Percentiles rank a stretch among this genome's conserved stretches.
Conservation (phyloP, 805 yeast species). For the Kurtzmaniella fragi region DNA sequence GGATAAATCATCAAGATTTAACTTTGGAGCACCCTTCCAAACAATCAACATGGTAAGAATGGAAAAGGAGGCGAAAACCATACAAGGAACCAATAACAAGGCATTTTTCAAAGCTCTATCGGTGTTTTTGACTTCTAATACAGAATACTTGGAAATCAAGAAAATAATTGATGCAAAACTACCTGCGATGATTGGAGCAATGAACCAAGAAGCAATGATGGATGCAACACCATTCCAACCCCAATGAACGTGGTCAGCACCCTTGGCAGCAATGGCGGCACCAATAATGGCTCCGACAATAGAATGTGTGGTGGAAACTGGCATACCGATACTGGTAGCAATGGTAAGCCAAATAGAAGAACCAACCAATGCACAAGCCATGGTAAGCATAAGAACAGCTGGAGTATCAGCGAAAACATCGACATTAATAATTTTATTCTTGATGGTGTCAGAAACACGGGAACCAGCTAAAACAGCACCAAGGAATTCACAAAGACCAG, state of each 20-base stretch:
- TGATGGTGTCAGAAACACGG: conserved; percentile 69
- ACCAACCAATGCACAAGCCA: conserved; percentile 73
- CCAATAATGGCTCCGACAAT: conserved; percentile 76
- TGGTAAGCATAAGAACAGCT: conserved; percentile 67
- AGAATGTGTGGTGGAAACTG: conserved; percentile 80
- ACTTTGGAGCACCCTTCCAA: conserved; percentile 75
- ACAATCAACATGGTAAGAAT: conserved; percentile 72
- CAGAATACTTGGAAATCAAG: conserved; percentile 52
- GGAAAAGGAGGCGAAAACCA: conserved; percentile 56
- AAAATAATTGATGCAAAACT: conserved; percentile 54
- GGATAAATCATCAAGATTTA: conserved; percentile 50
- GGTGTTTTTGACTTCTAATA: conserved; percentile 52
- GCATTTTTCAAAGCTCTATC: conserved; percentile 47
- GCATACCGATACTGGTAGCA: conserved; percentile 66
- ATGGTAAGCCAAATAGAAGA: conserved; percentile 65
- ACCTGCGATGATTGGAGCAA: conserved; percentile 72
- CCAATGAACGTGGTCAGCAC: conserved; percentile 58
- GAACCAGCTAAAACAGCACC: conserved; percentile 75
- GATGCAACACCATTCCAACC: conserved; percentile 73
- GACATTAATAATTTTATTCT: conserved; percentile 56
- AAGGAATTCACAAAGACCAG: conserved; percentile 65
- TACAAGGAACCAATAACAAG: conserved; percentile 51
- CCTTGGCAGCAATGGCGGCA: conserved; percentile 68
- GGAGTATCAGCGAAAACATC: conserved; percentile 48
- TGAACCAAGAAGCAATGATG: conserved; percentile 76